Conservation (phyloP, 441 rosid species). For the Croton laevigatus region DNA sequence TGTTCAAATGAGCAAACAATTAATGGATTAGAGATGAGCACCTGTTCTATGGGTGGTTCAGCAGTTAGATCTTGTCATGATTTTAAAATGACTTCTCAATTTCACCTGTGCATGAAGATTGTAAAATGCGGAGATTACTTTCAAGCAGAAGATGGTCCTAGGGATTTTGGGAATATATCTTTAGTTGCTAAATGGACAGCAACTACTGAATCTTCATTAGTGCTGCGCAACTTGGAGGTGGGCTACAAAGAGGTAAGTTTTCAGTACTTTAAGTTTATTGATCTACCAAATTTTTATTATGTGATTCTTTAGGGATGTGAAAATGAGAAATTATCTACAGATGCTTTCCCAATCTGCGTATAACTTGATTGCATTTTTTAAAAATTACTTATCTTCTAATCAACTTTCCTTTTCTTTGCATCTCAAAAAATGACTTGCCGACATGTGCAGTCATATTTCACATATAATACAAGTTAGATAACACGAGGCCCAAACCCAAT, state of each 20-base stretch:
- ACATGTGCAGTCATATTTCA: no score
- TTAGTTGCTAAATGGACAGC: conserved; percentile 51
- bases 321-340: not conserved
- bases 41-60: not conserved
- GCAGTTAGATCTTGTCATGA: not conserved
- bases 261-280: not conserved
- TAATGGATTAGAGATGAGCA: not conserved
- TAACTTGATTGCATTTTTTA: not conserved
- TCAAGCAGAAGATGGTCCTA: conserved; percentile 71
- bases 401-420: not conserved
- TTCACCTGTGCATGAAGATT: conserved; percentile 37
- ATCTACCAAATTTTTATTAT: not conserved
- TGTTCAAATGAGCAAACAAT: not conserved
- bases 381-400: no score
- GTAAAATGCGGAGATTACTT: conserved; percentile 84
- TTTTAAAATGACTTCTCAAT: conserved; percentile 8
- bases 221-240: conserved; percentile 72
- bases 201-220: conserved; percentile 51
- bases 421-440: no score
- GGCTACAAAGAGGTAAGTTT: conserved; percentile 61
- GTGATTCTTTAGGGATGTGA: not conserved
- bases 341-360: not conserved
- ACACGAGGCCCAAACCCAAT: no score
- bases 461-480: no score
- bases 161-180: conserved; percentile 74